phyloP scores from a whole-genome alignment of 2,329 filamentous ascomycete species.

The Alternaria triticimaculans region DNA sequence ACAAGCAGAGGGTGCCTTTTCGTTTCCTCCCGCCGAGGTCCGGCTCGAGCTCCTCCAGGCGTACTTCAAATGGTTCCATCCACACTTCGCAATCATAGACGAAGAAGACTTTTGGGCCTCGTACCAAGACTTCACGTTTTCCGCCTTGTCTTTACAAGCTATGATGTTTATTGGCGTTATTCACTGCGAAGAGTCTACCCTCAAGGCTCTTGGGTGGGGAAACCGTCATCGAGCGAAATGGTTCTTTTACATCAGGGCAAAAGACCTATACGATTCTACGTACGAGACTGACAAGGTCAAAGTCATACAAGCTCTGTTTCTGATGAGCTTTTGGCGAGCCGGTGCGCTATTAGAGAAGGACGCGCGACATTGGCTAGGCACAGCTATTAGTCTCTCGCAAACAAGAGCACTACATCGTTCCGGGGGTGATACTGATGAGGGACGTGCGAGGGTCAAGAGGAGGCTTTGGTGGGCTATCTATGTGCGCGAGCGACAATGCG shows the following conservation, averaged over 20 bases:
- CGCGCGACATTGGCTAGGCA: constrained; percentile 49
- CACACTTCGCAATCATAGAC: constrained; percentile 63
- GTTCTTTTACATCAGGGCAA: constrained; percentile 58
- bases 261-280: constrained; percentile 61
- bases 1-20: constrained; percentile 52
- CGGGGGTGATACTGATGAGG: constrained; percentile 27
- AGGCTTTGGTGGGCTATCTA: constrained; percentile 64
- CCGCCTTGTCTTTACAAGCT: constrained; percentile 59
- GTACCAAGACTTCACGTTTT: constrained; percentile 53
- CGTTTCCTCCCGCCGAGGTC: constrained; percentile 54
- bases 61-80: constrained; percentile 65
- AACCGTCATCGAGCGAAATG: constrained; percentile 60
- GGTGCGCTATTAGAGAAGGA: constrained; percentile 51
- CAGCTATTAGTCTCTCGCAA: constrained; percentile 60
- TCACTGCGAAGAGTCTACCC: constrained; percentile 57
- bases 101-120: constrained; percentile 52
- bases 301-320: constrained; percentile 60
- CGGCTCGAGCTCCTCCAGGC: constrained; percentile 56
- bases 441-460: constrained; percentile 52
- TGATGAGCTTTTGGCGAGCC: constrained; percentile 64
- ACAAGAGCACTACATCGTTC: constrained; percentile 56
- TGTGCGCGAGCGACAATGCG: constrained; percentile 57
- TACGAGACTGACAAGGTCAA: constrained; percentile 60
- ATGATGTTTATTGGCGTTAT: constrained; percentile 64
- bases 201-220: constrained; percentile 55